Conservation (phyloP, 2,329 filamentous ascomycete genomes). For the Metarhizium sp. region DNA sequence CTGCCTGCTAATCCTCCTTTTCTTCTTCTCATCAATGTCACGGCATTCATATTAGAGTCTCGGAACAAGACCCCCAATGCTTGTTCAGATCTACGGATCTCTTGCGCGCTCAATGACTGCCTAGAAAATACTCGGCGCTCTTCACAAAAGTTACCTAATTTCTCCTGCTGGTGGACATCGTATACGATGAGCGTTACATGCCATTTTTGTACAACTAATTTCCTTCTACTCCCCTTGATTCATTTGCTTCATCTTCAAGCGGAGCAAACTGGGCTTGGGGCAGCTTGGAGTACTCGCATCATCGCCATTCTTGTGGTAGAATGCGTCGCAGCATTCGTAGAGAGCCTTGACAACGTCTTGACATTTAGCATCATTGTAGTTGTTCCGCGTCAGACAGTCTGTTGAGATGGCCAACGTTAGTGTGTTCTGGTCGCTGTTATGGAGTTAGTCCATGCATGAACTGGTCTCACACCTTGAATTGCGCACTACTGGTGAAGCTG, state of each 20-base stretch:
- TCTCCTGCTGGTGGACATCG: constrained; percentile 34
- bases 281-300: constrained; percentile 71
- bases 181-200: constrained; percentile 37
- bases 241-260: constrained; percentile 77
- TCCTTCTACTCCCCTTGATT: constrained; percentile 23
- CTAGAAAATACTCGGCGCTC: constrained; percentile 72
- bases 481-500: constrained; percentile 55
- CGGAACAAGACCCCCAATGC: constrained; percentile 85
- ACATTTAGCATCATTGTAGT: constrained; percentile 80
- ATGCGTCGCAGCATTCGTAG: constrained; percentile 87
- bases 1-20: constrained; percentile 16
- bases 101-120: constrained; percentile 96
- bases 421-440: not conserved
- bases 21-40: constrained; percentile 60
- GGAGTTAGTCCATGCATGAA: not conserved
- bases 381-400: constrained; percentile 80
- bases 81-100: constrained; percentile 84
- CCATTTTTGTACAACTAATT: constrained; percentile 7
- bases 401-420: constrained; percentile 4
- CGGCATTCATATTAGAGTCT: constrained; percentile 99
- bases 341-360: constrained; percentile 68
- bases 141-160: constrained; percentile 61
- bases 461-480: constrained; percentile 60
- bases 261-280: constrained; percentile 70
- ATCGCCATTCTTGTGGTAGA: constrained; percentile 74